Evolutionary conservation across 2,329 filamentous ascomycete genomes (phyloP), one percentile per base, ranked within the genome.

Genomic region (Rutstroemia sp.): DNA sequence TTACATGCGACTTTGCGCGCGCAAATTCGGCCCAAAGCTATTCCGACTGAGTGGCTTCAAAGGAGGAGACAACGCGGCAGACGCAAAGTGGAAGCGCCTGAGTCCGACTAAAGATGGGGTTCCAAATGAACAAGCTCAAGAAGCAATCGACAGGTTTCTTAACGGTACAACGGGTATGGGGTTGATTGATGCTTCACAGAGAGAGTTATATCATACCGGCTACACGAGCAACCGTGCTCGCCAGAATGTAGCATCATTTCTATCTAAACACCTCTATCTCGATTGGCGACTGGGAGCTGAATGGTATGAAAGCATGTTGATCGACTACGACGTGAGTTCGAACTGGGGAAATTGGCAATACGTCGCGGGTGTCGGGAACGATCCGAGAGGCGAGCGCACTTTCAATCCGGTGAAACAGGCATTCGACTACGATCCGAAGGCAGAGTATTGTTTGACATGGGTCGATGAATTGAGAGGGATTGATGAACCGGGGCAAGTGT

Each of bases 311-410:
- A 81, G 79, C 67, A 73, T 87, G 66, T 76, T 92, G 3, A 75
- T 86, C 30, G 89, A 94, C 67, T 90, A 92, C 67, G 88, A 92
- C 63, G 78, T 87, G 0, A 82, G 80, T 14, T 86, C 79, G 58
- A 92, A 92, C 63, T 92, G 87, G 87, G 83, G 83, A 9, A 91
- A 90, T 64, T 92, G 88, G 88, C 87, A 91, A 69, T 92, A 92
- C 59, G 81, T 89, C 0, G 79, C 88, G 0, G 88, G 88, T 0
- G 87, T 92, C 0, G 88, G 89, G 7, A 92, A 91, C 61, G 88
- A 92, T 62, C 88, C 88, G 0, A 75, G 87, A 21, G 83, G 84
- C 6, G 64, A 64, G 5, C 76, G 88, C n/a, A 80, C 88, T 14
- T 92, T 92, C 75, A 92, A 92, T 65, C 87, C 88, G 0, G 82